These are phyloP conservation scores for Lipomyces orientalis DNA, from an alignment of 805 yeast species.

Conservation along the genomic window DNA sequence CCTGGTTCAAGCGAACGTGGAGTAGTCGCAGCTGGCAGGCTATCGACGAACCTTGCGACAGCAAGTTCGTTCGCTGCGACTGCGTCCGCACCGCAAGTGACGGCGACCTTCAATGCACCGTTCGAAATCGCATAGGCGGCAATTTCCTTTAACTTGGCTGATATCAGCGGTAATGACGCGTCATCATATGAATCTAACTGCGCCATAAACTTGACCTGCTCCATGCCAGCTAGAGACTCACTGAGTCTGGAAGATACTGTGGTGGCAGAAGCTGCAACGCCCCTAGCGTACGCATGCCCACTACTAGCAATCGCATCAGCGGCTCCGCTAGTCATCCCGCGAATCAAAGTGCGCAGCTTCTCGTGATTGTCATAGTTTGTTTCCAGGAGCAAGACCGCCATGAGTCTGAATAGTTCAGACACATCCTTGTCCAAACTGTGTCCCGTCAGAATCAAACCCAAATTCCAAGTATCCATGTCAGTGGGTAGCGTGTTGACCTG, in stretches of 20 bases:
- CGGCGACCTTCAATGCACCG: conserved; percentile 52
- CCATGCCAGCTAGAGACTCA: conserved; percentile 74
- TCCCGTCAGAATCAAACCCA: conserved; percentile 67
- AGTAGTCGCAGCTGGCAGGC: conserved; percentile 20
- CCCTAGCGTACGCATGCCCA: conserved; percentile 84
- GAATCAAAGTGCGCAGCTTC: conserved; percentile 74
- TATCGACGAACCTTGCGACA: conserved; percentile 16
- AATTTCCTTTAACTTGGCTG: conserved; percentile 61
- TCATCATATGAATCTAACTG: conserved; percentile 61
- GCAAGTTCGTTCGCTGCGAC: conserved; percentile 25
- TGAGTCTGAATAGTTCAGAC: conserved; percentile 63
- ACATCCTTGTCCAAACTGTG: conserved; percentile 72
- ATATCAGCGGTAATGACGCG: conserved; percentile 56
- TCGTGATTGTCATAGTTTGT: conserved; percentile 71
- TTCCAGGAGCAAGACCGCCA: conserved; percentile 68
- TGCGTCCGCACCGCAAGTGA: conserved; percentile 61
- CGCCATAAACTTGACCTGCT: conserved; percentile 73
- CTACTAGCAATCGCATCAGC: conserved; percentile 79
- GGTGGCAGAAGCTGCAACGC: conserved; percentile 66
- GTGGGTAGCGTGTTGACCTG: conserved; percentile 63
- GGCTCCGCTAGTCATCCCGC: conserved; percentile 75
- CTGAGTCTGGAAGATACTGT: conserved; percentile 64
- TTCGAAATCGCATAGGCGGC: conserved; percentile 34
- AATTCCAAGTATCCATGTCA: conserved; percentile 48
- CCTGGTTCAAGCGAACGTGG: conserved; percentile 22